phyloP scores from a whole-genome alignment of 352 stramenopile species.

The Phytophthora palmivora region DNA sequence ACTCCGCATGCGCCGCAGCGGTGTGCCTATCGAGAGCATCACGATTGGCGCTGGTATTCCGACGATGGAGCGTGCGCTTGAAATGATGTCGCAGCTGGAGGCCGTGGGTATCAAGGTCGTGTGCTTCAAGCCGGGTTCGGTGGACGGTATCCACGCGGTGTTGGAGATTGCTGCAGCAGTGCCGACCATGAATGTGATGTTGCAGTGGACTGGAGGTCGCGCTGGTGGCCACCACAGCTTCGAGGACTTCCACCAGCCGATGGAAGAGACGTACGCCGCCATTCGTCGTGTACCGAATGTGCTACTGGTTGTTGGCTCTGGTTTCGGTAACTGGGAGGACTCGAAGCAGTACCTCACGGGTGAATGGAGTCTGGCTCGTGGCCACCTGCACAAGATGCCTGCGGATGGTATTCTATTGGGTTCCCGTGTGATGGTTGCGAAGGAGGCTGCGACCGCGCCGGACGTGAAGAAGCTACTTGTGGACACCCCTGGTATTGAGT shows the following conservation, averaged over 20 bases:
- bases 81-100: constrained; percentile 80
- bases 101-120: constrained; percentile 78
- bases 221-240: constrained; percentile 90
- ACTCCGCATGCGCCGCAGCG: constrained; percentile 77
- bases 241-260: constrained; percentile 87
- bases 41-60: constrained; percentile 88
- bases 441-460: constrained; percentile 83
- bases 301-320: constrained; percentile 87
- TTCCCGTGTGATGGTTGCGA: constrained; percentile 88
- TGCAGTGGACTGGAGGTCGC: constrained; percentile 89
- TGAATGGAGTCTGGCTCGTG: constrained; percentile 77
- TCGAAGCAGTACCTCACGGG: constrained; percentile 84
- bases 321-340: constrained; percentile 88
- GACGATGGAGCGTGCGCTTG: constrained; percentile 76
- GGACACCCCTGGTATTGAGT: constrained; percentile 72
- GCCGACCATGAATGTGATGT: constrained; percentile 80
- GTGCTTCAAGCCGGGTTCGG: constrained; percentile 87
- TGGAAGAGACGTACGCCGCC: constrained; percentile 75
- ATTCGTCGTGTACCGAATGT: constrained; percentile 85
- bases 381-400: constrained; percentile 71
- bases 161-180: constrained; percentile 73
- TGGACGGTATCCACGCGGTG: constrained; percentile 78
- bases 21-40: constrained; percentile 88
- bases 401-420: constrained; percentile 83
- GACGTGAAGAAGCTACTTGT: constrained; percentile 90